Conservation (phyloP, 2,329 filamentous ascomycete species). For the Alternaria tenuissima region DNA sequence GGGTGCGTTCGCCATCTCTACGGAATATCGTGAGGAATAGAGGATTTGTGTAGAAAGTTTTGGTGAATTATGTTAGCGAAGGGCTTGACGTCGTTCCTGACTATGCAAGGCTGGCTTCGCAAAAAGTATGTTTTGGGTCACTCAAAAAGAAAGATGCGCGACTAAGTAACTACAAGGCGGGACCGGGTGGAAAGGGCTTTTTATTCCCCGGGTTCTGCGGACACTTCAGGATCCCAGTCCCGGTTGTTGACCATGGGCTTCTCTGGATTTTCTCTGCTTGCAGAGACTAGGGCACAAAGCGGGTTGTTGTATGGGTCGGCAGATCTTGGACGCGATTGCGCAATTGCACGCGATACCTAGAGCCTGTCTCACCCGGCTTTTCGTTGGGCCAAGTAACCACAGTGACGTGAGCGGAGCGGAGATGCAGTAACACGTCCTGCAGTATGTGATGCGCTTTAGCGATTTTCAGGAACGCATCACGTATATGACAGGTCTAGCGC, state of each 20-base stretch:
- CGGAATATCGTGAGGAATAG: not conserved
- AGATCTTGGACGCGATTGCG: conserved; percentile 49
- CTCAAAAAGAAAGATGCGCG: conserved; percentile 11
- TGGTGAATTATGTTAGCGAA: not conserved
- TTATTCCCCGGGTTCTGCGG: conserved; percentile 18
- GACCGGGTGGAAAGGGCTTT: conserved; percentile 15
- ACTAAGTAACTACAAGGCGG: conserved; percentile 12
- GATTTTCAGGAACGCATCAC: conserved; percentile 8
- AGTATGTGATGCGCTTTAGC: conserved; percentile 4
- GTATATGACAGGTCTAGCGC: conserved; percentile 6
- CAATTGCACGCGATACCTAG: conserved; percentile 47
- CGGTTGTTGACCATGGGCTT: conserved; percentile 20
- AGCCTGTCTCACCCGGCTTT: conserved; percentile 16
- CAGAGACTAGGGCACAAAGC: conserved; percentile 29
- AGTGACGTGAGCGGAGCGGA: conserved; percentile 21
- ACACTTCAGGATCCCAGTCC: conserved; percentile 2
- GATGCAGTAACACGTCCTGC: conserved; percentile 3
- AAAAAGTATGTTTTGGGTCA: conserved; percentile 2
- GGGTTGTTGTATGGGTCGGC: conserved; percentile 39
- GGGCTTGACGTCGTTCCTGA: conserved; percentile 4
- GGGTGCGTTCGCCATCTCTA: conserved; percentile 60
- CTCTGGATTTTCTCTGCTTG: conserved; percentile 20
- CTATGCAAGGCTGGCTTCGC: conserved; percentile 7
- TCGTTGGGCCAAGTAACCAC: conserved; percentile 3
- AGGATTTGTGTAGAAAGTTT: not conserved